Evolutionary conservation across 2,329 filamentous ascomycete genomes (phyloP), one percentile per base, ranked within the genome.

Genomic region (Microsporum canis): DNA sequence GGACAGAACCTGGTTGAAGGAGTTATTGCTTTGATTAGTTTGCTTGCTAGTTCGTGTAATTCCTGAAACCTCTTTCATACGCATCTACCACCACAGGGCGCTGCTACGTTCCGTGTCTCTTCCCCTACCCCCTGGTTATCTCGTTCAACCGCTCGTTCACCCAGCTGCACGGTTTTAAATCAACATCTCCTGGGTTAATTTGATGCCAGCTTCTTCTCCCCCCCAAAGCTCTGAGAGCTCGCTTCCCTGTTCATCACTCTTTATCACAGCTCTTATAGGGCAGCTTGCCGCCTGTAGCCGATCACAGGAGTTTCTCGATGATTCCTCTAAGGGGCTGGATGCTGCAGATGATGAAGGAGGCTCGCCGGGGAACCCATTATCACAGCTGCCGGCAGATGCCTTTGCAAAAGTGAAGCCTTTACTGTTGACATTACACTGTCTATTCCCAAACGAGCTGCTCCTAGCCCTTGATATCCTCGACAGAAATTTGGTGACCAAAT

Each of bases 391-490:
- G 7, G 34, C 39, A 27, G 57, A 60, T 36, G 45, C 45, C 4
- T 57, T 69, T 5, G 58, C 71, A 53, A 65, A 69, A 63, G 62
- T 72, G 56, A 82, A 80, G 66, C 79, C 82, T 57, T 75, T 88
- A 14, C 77, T 96, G n/a, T 77, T 90, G 0, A 90, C 89, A 0
- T 81, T 96, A 0, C 91, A 96, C 75, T 88, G 90, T 38, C 77
- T 96, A 12, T 95, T 95, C 69, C 91, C 91, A 0, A 83, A 84
- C 64, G 82, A 90, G 60, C 76, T 96, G 1, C 84, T 96, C 0
- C 88, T 90, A 2, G 90, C 92, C 0, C 80, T 99, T 2, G 91
- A 97, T 72, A 80, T 97, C 0, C 80, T 99, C 0, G 94, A 99
- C 72, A 83, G 89, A 31, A 77, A 81, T 2, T 81, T 94, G 0